Evolutionary conservation across 768 basidiomycete species (phyloP), one percentile per base, ranked within the genome.

Genomic region (Suillus fuscotomentosus): DNA sequence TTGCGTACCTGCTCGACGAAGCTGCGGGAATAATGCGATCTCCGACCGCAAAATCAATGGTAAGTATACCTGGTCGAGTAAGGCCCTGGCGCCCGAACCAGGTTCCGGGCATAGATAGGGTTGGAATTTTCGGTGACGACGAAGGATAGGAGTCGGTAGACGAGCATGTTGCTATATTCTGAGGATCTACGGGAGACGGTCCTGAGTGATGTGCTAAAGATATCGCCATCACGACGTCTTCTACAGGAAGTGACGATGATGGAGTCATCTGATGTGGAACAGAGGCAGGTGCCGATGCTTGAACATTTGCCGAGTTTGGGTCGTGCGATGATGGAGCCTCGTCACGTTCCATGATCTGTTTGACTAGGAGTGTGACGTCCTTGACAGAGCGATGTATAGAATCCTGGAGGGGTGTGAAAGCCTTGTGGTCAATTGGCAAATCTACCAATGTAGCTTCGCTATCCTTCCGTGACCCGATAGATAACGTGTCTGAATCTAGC

Each of bases 381-480:
- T 27, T 27, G 41, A 42, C 24, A 42, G 3, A 42, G 17, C 11
- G 7, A 11, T 31, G 56, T 10, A 8, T 59, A 7, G 24, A 53
- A 27, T 15, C 27, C 38, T 34, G 17, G 13, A 20, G 6, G 22
- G 47, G 27, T 22, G 31, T 6, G 34, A 36, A 17, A 36, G 41
- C 24, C 17, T 42, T 31, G 41, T 13, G 17, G 11, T 48, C 43
- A 17, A 54, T 60, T 2, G 63, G 22, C 38, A 56, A 60, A 56
- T 73, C 74, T 57, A 71, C 68, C 38, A 72, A 60, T 1, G 73
- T 72, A 61, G 64, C 60, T 45, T 75, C 75, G 62, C 72, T 70
- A 55, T 76, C 75, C 53, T 54, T 66, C 60, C 70, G 60, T 60
- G 69, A 66, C 34, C 39, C 53, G 4, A 38, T 38, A 38, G 36